Percentiles rank a stretch among this genome's conserved stretches.
These are phyloP conservation scores for Kazachstania psychrophila DNA, from an alignment of 805 yeast genomes.

Conservation along the genomic window DNA sequence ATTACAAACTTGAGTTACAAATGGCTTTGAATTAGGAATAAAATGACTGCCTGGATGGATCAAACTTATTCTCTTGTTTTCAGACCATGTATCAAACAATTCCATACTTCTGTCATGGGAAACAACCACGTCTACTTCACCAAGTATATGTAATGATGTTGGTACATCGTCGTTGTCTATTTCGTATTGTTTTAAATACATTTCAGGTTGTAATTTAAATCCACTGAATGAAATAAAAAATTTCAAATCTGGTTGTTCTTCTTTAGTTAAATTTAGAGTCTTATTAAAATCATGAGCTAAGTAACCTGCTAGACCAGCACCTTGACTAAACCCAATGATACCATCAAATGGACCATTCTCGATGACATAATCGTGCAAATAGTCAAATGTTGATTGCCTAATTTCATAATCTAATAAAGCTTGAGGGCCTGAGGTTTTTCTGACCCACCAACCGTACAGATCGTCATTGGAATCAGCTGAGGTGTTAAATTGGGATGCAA, in stretches of 20 bases:
- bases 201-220: constrained; percentile 28
- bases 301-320: constrained; percentile 72
- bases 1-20: constrained; percentile 26
- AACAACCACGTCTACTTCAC: constrained; percentile 84
- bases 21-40: constrained; percentile 72
- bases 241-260: constrained; percentile 41
- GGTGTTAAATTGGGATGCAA: constrained; percentile 31
- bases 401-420: constrained; percentile 16
- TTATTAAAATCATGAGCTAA: constrained; percentile 46
- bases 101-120: constrained; percentile 54
- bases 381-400: constrained; percentile 31
- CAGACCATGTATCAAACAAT: constrained; percentile 44
- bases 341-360: constrained; percentile 74
- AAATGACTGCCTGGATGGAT: constrained; percentile 95
- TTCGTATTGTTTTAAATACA: constrained; percentile 15
- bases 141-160: constrained; percentile 62
- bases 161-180: constrained; percentile 22
- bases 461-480: constrained; percentile 15
- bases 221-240: constrained; percentile 76
- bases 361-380: constrained; percentile 37
- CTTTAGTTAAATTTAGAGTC: constrained; percentile 30
- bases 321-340: constrained; percentile 84
- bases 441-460: constrained; percentile 60
- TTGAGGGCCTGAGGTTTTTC: constrained; percentile 28
- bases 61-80: constrained; percentile 36